Percentiles rank a stretch among this genome's conserved stretches.
phyloP scores from a whole-genome alignment of 768 basidiomycete species.

The Pholiota microspora region DNA sequence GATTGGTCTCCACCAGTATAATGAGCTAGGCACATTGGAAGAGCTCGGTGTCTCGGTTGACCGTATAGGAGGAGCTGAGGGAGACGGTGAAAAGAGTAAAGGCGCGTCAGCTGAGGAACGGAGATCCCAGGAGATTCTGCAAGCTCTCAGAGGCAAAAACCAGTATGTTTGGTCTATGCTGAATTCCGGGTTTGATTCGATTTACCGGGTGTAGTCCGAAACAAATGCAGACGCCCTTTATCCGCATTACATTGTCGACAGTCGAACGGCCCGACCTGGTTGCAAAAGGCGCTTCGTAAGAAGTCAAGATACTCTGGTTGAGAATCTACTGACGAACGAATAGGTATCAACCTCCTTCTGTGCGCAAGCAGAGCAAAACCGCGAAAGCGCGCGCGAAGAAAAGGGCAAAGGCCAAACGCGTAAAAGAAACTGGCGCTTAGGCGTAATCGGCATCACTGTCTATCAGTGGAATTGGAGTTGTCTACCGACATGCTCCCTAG shows the following conservation, averaged over 20 bases:
- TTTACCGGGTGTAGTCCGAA: conserved; percentile 38
- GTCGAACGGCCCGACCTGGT: conserved; percentile 38
- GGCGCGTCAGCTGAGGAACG: conserved; percentile 24
- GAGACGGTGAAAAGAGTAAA: conserved; percentile 14
- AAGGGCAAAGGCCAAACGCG: neutral
- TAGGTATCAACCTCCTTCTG: conserved; percentile 35
- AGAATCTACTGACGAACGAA: neutral
- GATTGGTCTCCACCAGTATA: conserved; percentile 74
- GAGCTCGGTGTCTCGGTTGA: conserved; percentile 25
- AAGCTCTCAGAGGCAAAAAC: conserved; percentile 56
- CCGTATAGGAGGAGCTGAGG: neutral
- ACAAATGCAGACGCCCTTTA: conserved; percentile 58
- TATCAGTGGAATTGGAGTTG: too few species aligned
- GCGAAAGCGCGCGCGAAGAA: neutral
- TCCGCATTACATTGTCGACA: conserved; percentile 65
- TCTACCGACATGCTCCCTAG: too few species aligned
- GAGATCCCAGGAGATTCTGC: conserved; percentile 33
- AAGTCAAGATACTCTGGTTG: neutral
- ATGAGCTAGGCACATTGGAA: conserved; percentile 61
- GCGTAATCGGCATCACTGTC: too few species aligned
- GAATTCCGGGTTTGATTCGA: neutral
- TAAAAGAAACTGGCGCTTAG: too few species aligned
- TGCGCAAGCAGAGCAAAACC: neutral
- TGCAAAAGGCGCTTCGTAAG: conserved; percentile 51
- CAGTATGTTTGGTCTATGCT: conserved; percentile 42